Percentiles rank a stretch among this genome's conserved stretches.
Conservation (phyloP, 2,329 filamentous ascomycete species). For the Monosporascus cannonballus region DNA sequence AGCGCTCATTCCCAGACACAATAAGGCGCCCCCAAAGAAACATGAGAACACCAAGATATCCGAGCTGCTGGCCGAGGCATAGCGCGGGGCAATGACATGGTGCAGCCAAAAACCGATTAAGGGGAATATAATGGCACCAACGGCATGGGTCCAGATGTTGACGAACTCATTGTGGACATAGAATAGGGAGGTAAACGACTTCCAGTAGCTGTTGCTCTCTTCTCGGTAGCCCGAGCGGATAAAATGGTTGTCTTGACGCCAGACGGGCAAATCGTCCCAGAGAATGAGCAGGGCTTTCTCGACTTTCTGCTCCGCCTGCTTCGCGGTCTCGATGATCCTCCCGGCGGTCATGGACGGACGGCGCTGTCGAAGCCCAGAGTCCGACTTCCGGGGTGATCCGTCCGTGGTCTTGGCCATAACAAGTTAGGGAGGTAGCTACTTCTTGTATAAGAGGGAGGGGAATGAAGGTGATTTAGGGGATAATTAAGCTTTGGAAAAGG, state of each 20-base stretch:
- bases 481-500: too few relatives aligned
- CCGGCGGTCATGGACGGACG: conserved; percentile 24
- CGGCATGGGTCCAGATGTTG: conserved; percentile 58
- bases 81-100: conserved; percentile 55
- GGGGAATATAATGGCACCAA: conserved; percentile 59
- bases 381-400: background rate
- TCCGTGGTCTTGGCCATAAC: background rate
- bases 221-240: conserved; percentile 49
- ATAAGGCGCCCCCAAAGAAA: conserved; percentile 70
- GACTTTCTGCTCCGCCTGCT: conserved; percentile 33
- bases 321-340: conserved; percentile 17
- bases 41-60: conserved; percentile 71
- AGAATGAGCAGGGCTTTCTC: conserved; percentile 38
- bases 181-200: conserved; percentile 41
- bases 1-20: conserved; percentile 75
- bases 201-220: conserved; percentile 40
- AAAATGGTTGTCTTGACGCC: conserved; percentile 55
- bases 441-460: background rate
- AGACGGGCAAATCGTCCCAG: conserved; percentile 53
- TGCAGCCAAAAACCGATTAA: conserved; percentile 48
- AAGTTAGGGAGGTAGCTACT: background rate
- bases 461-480: background rate
- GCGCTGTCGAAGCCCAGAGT: conserved; percentile 23
- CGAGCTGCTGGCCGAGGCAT: conserved; percentile 50
- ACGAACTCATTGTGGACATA: conserved; percentile 57